Evolutionary conservation across 371 early-diverging fungal genomes (phyloP), one percentile per base, ranked within the genome.

Genomic region (Blakeslea trispora): DNA sequence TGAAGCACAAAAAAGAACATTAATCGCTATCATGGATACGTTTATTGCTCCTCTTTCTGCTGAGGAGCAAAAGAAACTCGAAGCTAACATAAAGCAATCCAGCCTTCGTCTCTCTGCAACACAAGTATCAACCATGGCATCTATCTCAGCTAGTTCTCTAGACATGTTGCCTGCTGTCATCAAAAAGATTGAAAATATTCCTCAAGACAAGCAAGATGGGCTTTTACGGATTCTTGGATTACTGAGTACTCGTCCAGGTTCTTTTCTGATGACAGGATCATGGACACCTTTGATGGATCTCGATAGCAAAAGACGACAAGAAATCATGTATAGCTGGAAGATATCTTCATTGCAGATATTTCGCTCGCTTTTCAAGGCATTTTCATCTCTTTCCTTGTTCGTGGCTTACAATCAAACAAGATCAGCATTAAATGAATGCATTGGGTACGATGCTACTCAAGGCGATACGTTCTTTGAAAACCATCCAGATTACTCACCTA

Each of bases 241-340:
- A 13, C 35, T 65, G n/a, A 18, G 24, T 24, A 64, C 61, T 11
- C 57, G 73, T 28, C 57, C 77, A 5, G 88, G 86, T 34, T 71
- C 82, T 2, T 64, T 79, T 14, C 68, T 78, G 0, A 53, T 88
- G 18, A 81, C 83, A 11, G 85, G 85, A 14, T 67, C 73, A 9
- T 75, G 67, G 49, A 54, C 41, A 23, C 70, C 77, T 2, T 84
- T 84, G 51, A 51, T 72, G 5, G 59, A 74, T 1, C 62, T 84
- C 11, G 42, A 69, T 4, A 66, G 69, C 13, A 58, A 67, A 35
- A 74, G 82, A 22, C 72, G 86, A 11, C 75, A 77, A 35, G 55
- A 68, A 46, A 75, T 77, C 9, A 32, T 86, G 11, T 31, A 56
- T 5, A 55, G 61, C 1, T 81, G 84, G 77, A 59, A 63, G 35